A percentile compares a stretch with the other conserved stretches of the same genome.
These are phyloP conservation scores for Galerina marginata DNA, from an alignment of 768 basidiomycete species.

Conservation along the genomic window DNA sequence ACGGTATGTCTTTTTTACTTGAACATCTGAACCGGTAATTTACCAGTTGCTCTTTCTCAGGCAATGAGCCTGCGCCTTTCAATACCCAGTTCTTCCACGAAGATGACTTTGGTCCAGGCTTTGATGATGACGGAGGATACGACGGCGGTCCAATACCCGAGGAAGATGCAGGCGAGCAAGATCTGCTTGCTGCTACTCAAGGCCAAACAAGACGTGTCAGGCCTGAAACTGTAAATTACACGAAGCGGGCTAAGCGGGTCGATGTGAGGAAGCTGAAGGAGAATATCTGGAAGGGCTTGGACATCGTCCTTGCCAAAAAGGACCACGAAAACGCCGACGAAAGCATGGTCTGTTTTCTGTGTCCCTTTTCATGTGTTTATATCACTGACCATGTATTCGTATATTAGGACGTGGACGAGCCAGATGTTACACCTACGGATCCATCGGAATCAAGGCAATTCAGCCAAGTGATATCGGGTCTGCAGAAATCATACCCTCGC, in stretches of 20 bases:
- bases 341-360: slow-evolving; percentile 53
- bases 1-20: slow-evolving; percentile 51
- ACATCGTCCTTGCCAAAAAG: slow-evolving; percentile 65
- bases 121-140: slow-evolving; percentile 59
- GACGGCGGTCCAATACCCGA: slow-evolving; percentile 49
- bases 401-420: slow-evolving; percentile 59
- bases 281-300: slow-evolving; percentile 94
- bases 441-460: slow-evolving; percentile 73
- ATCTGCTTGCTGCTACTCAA: slow-evolving; percentile 84
- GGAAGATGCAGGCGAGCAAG: slow-evolving; percentile 78
- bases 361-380: background rate
- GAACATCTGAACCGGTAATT: background rate
- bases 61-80: slow-evolving; percentile 75
- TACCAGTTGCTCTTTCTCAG: slow-evolving; percentile 25
- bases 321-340: slow-evolving; percentile 46
- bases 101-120: slow-evolving; percentile 81
- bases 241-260: slow-evolving; percentile 94
- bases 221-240: slow-evolving; percentile 91
- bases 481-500: slow-evolving; percentile 82
- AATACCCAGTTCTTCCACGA: slow-evolving; percentile 98
- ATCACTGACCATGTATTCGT: background rate
- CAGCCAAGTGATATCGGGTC: slow-evolving; percentile 79
- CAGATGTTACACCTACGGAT: slow-evolving; percentile 53
- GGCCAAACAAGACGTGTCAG: slow-evolving; percentile 76
- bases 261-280: slow-evolving; percentile 97